Evolutionary conservation across 1,139 yeast genomes (phyloP).

Genomic region (Nakaseomyces nivariensis): DNA sequence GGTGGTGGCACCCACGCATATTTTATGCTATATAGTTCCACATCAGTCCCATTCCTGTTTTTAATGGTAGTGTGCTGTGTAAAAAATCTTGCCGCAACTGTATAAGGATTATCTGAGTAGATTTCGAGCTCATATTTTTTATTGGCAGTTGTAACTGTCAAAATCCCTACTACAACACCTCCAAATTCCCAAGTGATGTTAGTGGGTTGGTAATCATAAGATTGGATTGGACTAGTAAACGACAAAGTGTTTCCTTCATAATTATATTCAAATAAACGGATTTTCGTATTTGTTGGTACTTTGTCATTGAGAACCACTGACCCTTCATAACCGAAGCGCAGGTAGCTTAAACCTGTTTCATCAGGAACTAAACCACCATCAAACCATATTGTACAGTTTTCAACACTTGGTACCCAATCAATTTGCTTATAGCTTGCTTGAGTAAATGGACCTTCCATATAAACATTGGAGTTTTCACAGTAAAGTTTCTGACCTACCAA

Average conservation of each 20-base stretch:
- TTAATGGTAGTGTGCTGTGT: too few species aligned
- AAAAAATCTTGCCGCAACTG: too few species aligned
- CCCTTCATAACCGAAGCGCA: not conserved
- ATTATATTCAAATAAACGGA: not conserved
- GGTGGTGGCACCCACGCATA: too few species aligned
- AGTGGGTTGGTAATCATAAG: not conserved
- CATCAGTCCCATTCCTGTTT: too few species aligned
- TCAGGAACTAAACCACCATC: not conserved
- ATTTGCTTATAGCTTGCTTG: not conserved
- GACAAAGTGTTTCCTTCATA: too few species aligned
- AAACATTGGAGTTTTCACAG: not conserved
- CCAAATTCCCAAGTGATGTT: too few species aligned
- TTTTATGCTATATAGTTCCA: too few species aligned
- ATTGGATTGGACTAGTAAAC: not conserved
- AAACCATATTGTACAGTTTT: not conserved
- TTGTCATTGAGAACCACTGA: not conserved
- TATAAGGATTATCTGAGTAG: too few species aligned
- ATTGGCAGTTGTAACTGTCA: too few species aligned
- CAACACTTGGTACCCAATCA: too few species aligned
- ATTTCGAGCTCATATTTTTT: too few species aligned
- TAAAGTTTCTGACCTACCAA: not conserved
- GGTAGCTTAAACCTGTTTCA: not conserved
- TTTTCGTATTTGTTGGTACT: not conserved
- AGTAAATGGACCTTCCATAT: not conserved
- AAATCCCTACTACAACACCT: too few species aligned